These are phyloP conservation scores for Cenchrus purpureus DNA, from an alignment of 176 grass and related monocot genomes.

Conservation along the genomic window DNA sequence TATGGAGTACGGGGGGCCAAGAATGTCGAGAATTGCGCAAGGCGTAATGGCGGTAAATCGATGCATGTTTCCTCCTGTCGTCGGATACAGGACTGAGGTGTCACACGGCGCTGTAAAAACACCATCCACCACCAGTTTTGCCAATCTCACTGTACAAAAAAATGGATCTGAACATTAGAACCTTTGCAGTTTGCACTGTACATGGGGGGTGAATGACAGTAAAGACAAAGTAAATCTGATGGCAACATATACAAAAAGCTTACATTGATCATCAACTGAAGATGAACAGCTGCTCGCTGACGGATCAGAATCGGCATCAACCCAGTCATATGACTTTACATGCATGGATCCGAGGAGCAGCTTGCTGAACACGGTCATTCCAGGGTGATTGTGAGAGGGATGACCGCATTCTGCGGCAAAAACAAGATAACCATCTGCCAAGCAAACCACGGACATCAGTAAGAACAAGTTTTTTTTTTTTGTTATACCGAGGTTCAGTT, in stretches of 20 bases:
- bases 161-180: background rate
- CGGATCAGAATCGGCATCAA: conserved; percentile 22
- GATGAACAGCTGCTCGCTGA: background rate
- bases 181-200: background rate
- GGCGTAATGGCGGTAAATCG: conserved; percentile 58
- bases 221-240: background rate
- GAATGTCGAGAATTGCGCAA: conserved; percentile 75
- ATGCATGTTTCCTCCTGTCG: conserved; percentile 87
- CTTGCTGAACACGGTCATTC: conserved; percentile 95
- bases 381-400: conserved; percentile 97
- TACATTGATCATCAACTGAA: background rate
- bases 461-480: background rate
- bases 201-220: background rate
- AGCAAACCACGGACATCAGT: background rate
- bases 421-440: conserved; percentile 88
- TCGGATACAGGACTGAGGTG: conserved; percentile 78
- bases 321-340: conserved; percentile 85
- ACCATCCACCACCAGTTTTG: conserved; percentile 65
- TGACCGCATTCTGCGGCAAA: conserved; percentile 66
- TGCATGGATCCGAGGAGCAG: conserved; percentile 86
- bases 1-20: conserved; percentile 77
- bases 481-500: background rate
- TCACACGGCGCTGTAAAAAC: conserved; percentile 71
- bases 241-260: background rate
- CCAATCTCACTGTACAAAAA: conserved; percentile 59